phyloP scores from a whole-genome alignment of 1,284 basidiomycete species.

The Rhizopogon parksii region DNA sequence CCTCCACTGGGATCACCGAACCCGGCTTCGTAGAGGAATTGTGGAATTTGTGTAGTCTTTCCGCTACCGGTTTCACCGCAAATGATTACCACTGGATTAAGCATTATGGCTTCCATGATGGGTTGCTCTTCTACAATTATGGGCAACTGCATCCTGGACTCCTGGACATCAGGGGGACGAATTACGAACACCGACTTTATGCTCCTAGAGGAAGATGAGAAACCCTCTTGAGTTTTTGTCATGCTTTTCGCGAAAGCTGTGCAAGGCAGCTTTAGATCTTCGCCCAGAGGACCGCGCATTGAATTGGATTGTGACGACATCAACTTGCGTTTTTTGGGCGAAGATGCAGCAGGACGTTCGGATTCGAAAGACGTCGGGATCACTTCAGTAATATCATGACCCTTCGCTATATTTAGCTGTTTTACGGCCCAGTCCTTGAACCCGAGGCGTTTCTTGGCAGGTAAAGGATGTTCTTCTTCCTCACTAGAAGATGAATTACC shows the following conservation, averaged over 20 bases:
- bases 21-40: constrained; percentile 95
- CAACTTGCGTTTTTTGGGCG: constrained; percentile 39
- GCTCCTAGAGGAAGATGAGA: constrained; percentile 9
- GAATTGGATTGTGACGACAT: constrained; percentile 26
- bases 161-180: constrained; percentile 71
- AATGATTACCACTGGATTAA: constrained; percentile 87
- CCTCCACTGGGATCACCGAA: constrained; percentile 82
- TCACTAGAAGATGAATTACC: constrained; percentile 10
- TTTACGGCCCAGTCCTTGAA: constrained; percentile 86
- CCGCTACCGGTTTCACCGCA: constrained; percentile 98
- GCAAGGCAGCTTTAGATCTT: constrained; percentile 54
- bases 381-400: constrained; percentile 33
- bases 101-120: constrained; percentile 86
- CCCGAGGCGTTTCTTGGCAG: constrained; percentile 31
- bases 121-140: constrained; percentile 92
- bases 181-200: constrained; percentile 54
- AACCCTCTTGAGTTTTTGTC: constrained; percentile 20
- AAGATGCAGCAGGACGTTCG: constrained; percentile 24
- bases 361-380: constrained; percentile 14
- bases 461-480: constrained; percentile 16
- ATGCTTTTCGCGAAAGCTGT: constrained; percentile 55
- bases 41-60: constrained; percentile 97
- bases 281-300: constrained; percentile 65
- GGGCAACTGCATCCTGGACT: constrained; percentile 76
- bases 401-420: constrained; percentile 59